Conservation (phyloP, 2,329 filamentous ascomycete species). For the Chrysosporium keratinophilum region DNA sequence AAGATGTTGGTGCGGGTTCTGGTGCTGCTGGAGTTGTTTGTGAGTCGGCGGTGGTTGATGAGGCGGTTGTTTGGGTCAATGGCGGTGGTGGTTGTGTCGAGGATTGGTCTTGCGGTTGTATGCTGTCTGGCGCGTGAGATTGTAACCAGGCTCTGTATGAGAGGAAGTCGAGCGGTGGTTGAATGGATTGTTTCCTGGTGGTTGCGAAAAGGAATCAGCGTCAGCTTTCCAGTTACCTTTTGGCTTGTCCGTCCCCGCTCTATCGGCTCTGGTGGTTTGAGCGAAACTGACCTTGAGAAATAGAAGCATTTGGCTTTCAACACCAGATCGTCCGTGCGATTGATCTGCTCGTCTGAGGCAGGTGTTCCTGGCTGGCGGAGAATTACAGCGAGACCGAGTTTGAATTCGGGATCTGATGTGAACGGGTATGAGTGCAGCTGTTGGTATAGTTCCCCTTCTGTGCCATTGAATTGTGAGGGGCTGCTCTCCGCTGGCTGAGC, state of each 20-base stretch:
- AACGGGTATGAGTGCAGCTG: slow-evolving; percentile 34
- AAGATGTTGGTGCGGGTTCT: not conserved
- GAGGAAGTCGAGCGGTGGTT: slow-evolving; percentile 10
- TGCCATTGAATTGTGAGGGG: not conserved
- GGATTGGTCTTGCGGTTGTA: not conserved
- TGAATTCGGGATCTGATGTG: slow-evolving; percentile 35
- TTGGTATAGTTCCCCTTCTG: slow-evolving; percentile 21
- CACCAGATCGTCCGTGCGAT: slow-evolving; percentile 33
- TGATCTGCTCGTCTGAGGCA: slow-evolving; percentile 31
- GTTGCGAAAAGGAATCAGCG: slow-evolving; percentile 29
- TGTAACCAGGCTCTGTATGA: slow-evolving; percentile 13
- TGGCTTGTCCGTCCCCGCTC: too few species aligned
- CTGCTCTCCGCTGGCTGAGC: not conserved
- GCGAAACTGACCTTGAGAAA: slow-evolving; percentile 33
- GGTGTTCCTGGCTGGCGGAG: slow-evolving; percentile 34
- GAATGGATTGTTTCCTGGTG: slow-evolving; percentile 19
- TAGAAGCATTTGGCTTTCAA: slow-evolving; percentile 41
- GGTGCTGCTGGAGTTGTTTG: not conserved
- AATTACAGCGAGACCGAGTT: slow-evolving; percentile 38
- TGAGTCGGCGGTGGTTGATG: not conserved
- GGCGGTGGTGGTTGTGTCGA: not conserved
- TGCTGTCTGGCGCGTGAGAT: not conserved
- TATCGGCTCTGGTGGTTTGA: not conserved
- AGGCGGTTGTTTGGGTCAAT: not conserved
- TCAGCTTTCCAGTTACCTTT: slow-evolving; percentile 22